Evolutionary conservation across 768 basidiomycete species (phyloP).

Genomic region (Calocera viscosa): DNA sequence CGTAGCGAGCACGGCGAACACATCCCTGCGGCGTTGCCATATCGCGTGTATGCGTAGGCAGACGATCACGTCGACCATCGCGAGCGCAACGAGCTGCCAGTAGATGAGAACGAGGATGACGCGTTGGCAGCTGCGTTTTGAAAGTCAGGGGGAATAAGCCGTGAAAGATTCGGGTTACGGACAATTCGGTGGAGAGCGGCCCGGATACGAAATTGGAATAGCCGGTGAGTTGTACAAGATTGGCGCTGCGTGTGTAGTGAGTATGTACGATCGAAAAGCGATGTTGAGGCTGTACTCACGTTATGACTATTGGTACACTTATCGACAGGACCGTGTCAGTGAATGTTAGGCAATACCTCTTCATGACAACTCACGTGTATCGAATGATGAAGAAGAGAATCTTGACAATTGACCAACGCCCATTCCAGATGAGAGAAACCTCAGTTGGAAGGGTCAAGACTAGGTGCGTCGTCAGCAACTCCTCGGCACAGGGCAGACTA

Average conservation of each 20-base stretch:
- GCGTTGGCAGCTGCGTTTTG: neutral
- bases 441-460: conserved; percentile 2
- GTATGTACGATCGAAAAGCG: neutral
- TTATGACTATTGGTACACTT: conserved; percentile 4
- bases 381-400: conserved; percentile 6
- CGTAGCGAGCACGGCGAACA: neutral
- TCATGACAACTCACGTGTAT: neutral
- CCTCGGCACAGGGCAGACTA: neutral
- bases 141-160: neutral
- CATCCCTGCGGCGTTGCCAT: neutral
- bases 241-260: neutral
- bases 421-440: conserved; percentile 1
- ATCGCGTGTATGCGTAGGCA: neutral
- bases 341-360: neutral
- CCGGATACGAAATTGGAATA: conserved; percentile 3
- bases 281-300: neutral
- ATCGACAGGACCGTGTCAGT: neutral
- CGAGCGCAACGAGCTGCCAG: conserved; percentile 4
- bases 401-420: conserved; percentile 1
- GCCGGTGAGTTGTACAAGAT: neutral
- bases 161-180: neutral
- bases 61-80: conserved; percentile 6
- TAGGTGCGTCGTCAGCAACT: neutral
- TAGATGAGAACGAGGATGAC: conserved; percentile 8
- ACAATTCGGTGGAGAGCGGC: neutral